Percentiles rank a stretch among this genome's conserved stretches.
phyloP scores from a whole-genome alignment of 1,284 basidiomycete species.

The Sanghuangporus sanghuang region DNA sequence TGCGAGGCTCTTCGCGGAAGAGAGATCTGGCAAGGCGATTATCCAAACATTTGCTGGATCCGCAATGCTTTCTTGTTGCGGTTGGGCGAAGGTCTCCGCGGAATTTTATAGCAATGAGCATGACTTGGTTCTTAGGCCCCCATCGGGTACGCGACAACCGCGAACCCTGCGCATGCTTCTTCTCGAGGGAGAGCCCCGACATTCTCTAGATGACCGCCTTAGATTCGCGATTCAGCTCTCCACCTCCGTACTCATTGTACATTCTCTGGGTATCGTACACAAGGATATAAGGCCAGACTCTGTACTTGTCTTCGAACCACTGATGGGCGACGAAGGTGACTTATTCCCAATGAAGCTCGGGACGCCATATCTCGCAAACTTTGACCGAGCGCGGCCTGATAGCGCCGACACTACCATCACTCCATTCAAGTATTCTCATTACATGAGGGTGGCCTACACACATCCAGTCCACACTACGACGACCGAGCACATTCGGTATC shows the following conservation, averaged over 20 bases:
- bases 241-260: constrained; percentile 1
- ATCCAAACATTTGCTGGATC: neutral
- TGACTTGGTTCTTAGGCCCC: neutral
- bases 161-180: constrained; percentile 1
- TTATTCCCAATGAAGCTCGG: neutral
- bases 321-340: neutral
- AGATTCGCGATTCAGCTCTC: neutral
- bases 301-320: neutral
- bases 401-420: neutral
- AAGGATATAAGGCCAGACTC: neutral
- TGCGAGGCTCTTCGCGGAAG: neutral
- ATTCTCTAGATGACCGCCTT: constrained; percentile 1
- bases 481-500: neutral
- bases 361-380: constrained; percentile 1
- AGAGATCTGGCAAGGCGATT: neutral
- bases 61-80: neutral
- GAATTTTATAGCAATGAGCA: neutral
- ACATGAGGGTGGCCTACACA: neutral
- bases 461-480: neutral
- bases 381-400: neutral
- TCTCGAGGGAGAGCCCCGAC: neutral
- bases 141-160: neutral
- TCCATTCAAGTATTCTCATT: neutral
- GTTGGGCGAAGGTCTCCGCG: neutral
- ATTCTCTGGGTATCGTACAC: constrained; percentile 1